Evolutionary conservation across 108 stramenopile genomes (phyloP), one percentile per base, ranked within the genome.

Genomic region (Nannochloropsis gaditana): DNA sequence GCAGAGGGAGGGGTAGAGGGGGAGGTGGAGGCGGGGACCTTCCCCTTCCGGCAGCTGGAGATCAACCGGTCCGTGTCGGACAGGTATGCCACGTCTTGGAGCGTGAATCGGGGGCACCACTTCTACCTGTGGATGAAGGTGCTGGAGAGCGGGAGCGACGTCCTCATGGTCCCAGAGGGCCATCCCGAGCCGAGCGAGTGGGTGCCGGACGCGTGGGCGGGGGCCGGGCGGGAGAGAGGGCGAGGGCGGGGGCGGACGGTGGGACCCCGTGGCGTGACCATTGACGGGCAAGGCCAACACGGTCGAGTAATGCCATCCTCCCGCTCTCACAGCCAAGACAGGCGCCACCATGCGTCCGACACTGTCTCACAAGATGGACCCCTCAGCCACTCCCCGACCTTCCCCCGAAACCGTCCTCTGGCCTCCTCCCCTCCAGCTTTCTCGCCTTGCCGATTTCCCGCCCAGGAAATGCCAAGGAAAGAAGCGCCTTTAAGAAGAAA

Each of bases 41-140:
- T 85, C 42, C 80, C 80, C 19, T 85, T 83, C 9, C 81, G 44
- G 47, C 86, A 88, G 87, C 82, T 91, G 84, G 90, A 89, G 44
- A 84, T 84, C 21, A 92, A 92, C 45, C 50, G 85, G 15, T 17
- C 73, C 43, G 73, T 91, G 41, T 81, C 89, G 9, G 91, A 92
- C 79, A 89, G 90, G 21, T 92, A 87, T 81, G 90, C 89, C 31
- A 92, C 91, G 80, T 84, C 85, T 42, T 92, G 91, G 91, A 88
- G 87, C 42, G 90, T 91, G 21, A 44, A 90, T 42, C 45, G 90
- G 21, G 91, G 91, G 17, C 90, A 92, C 45, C 91, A 92, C 79
- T 88, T 92, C 80, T 92, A 85, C 87, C 43, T 91, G 21, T 92
- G 90, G 90, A 84, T 9, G 42, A 91, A 91, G 59, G 59, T 73